Evolutionary conservation across 768 basidiomycete genomes (phyloP), one percentile per base, ranked within the genome.

Genomic region (Boletus rubroflammeus): DNA sequence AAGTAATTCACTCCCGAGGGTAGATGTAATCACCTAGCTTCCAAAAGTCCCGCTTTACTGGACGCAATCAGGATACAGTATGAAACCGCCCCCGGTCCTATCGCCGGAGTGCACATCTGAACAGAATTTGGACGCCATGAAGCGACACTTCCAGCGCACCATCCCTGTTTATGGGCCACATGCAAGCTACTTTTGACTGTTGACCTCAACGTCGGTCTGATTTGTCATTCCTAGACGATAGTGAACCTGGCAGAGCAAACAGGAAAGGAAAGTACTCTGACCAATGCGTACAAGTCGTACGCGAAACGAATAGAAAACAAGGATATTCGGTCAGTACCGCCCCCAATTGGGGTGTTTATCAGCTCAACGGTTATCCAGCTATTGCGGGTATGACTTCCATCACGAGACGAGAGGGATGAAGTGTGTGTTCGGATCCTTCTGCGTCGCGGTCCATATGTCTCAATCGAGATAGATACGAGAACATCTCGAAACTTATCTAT

Each of bases 391-490:
- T 64, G 96, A 98, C 68, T 98, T 98, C 69, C 96, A 98, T 71
- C 80, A 76, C 3, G 93, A 97, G 69, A 96, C 93, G 11, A 87
- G 83, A 66, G 95, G 96, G 21, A 97, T 98, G 96, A 92, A 90
- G 88, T 92, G 56, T 51, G 81, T 71, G 49, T 46, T 41, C 35
- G 51, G 54, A 28, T n/a, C 19, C 8, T 39, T 53, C 26, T 46
- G 17, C 17, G 19, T 14, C 17, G 15, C 14, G 36, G 26, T 40
- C 15, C 11, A 35, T 23, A 17, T 35, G 11, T 53, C 56, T 55
- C 54, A 54, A 47, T 47, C 15, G 45, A 55, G 45, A 43, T 38
- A 88, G 89, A 69, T 94, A 96, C 64, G 94, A 96, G 73, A 93
- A 96, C 52, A 92, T 97, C 45, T 82, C 84, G 15, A 88, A 85